Evolutionary conservation across 345 rosid species (phyloP), one percentile per base, ranked within the genome.

Genomic region (Eucalyptus sp.): DNA sequence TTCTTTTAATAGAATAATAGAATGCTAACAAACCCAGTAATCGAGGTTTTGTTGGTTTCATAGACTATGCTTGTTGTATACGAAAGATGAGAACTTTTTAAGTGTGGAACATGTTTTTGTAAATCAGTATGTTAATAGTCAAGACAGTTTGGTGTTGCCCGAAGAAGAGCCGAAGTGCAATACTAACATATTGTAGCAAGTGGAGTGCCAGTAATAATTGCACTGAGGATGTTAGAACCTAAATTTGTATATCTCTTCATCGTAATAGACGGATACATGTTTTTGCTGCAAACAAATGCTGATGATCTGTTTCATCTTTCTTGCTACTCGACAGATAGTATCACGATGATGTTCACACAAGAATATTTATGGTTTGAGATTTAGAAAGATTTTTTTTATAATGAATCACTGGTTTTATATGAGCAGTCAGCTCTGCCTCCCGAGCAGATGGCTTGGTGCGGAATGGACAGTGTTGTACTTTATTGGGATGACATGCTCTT

Each of bases 371-470:
- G 48, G 44, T 37, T 85, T 49, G 62, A 50, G 51, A 83, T 27
- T 87, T n/a, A 68, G 60, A 51, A 83, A 68, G 52, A 41, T 13
- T 12, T 76, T 76, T 52, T 41, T 41, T 86, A 62, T 49, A 86
- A 64, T 86, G 25, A 79, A 24, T 86, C 37, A 25, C 31, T 49
- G 20, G 37, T 87, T 91, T 87, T 87, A 56, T 56, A 50, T 88
- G 66, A 90, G 88, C 94, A 98, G 99, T 95, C 99, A 89, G 95
- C 97, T 16, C 98, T 98, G 90, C 99, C 99, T 89, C 99, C 99
- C 2, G 95, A 94, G 93, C 99, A 98, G 93, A 91, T 98, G 92
- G 98, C 97, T 43, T 98, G 99, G 99, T 98, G 99, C 93, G 99
- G 97, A 90, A 92, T 97, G 97, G 99, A 98, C 87, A 97, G 95